phyloP scores from a whole-genome alignment of 78 protist species.

The Dictyostelium firmibasis region DNA sequence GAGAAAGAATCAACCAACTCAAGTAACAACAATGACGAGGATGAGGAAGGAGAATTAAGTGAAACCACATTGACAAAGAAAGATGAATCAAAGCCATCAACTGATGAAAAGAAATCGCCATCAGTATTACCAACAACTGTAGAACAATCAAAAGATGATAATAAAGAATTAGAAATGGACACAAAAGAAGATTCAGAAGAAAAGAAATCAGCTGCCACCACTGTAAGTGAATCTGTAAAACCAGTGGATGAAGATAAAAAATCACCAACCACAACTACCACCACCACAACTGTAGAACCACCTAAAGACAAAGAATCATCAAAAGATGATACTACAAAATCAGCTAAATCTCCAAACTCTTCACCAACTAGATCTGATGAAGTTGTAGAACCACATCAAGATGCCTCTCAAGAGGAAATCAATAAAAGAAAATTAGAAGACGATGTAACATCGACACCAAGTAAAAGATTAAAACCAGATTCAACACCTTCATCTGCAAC shows the following conservation, averaged over 20 bases:
- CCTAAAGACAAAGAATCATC: background rate
- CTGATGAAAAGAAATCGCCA: background rate
- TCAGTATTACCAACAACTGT: background rate
- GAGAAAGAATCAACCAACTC: conserved; percentile 17
- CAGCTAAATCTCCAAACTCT: conserved; percentile 9
- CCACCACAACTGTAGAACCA: background rate
- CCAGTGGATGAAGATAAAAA: background rate
- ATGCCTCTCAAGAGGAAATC: conserved; percentile 73
- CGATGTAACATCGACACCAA: background rate
- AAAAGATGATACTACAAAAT: background rate
- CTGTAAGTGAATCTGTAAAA: background rate
- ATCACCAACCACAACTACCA: background rate
- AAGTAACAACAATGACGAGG: background rate
- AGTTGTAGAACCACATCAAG: conserved; percentile 70
- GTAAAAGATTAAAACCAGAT: conserved; percentile 40
- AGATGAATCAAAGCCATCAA: background rate
- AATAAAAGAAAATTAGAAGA: conserved; percentile 67
- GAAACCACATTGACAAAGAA: background rate
- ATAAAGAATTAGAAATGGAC: background rate
- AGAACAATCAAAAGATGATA: background rate
- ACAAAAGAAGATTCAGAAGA: background rate
- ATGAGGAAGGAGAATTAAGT: background rate
- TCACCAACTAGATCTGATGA: conserved; percentile 64
- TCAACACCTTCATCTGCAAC: background rate
- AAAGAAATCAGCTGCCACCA: background rate